Conservation (phyloP, 1,139 yeast genomes). For the Diutina catenulata region DNA sequence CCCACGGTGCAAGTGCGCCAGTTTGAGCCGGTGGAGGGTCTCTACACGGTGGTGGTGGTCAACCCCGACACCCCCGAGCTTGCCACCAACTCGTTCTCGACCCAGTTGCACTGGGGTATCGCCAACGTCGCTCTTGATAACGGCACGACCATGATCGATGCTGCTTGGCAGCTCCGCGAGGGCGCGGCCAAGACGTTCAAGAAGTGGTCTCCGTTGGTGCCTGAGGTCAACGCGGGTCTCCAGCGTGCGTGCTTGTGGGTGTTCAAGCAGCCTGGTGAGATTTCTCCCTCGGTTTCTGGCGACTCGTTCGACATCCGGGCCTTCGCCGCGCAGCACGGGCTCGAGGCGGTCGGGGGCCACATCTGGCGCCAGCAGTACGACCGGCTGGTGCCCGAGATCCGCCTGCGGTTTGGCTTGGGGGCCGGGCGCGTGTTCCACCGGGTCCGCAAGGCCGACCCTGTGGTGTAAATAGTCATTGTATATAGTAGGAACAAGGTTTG, state of each 20-base stretch:
- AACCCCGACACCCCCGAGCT: constrained; percentile 91
- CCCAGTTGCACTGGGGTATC: constrained; percentile 72
- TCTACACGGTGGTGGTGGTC: constrained; percentile 69
- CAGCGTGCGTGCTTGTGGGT: constrained; percentile 91
- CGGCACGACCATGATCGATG: constrained; percentile 46
- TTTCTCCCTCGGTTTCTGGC: constrained; percentile 12
- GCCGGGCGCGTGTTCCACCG: constrained; percentile 65
- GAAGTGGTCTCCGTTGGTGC: constrained; percentile 73
- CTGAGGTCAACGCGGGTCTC: constrained; percentile 65
- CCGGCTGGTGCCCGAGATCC: constrained; percentile 53
- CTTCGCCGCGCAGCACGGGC: constrained; percentile 42
- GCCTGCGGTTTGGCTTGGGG: constrained; percentile 62
- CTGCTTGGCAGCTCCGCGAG: constrained; percentile 26
- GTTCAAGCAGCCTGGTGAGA: constrained; percentile 47
- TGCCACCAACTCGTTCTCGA: constrained; percentile 51
- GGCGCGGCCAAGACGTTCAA: constrained; percentile 32
- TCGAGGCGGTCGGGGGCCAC: constrained; percentile 81
- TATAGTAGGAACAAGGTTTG: neutral
- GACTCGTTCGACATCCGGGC: constrained; percentile 59
- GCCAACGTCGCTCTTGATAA: constrained; percentile 54
- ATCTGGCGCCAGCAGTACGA: constrained; percentile 87
- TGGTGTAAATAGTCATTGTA: constrained; percentile 8
- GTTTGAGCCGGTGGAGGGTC: constrained; percentile 37
- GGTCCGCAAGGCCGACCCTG: constrained; percentile 24
- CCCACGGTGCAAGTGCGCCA: constrained; percentile 72